Evolutionary conservation across 1,284 basidiomycete genomes (phyloP).

Genomic region (Porogramme epimiltina): DNA sequence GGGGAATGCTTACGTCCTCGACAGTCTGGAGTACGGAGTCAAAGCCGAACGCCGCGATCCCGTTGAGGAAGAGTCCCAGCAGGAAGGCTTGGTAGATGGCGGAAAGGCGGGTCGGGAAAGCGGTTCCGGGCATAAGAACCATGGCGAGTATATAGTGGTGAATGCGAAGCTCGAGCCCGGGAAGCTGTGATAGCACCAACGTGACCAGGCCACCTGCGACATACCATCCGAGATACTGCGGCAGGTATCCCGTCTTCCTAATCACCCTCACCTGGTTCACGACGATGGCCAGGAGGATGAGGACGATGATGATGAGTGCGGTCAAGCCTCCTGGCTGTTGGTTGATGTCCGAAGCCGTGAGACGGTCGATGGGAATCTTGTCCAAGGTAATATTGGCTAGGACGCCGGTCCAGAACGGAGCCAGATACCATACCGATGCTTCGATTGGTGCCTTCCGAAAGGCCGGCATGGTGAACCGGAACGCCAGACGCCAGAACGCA

Average conservation of each 20-base stretch:
- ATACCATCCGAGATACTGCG: conserved; percentile 75
- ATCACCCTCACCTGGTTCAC: conserved; percentile 84
- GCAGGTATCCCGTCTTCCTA: conserved; percentile 81
- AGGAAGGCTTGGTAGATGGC: conserved; percentile 82
- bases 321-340: conserved; percentile 72
- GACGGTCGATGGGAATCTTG: conserved; percentile 73
- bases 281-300: conserved; percentile 61
- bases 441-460: conserved; percentile 76
- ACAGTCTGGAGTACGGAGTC: conserved; percentile 81
- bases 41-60: conserved; percentile 77
- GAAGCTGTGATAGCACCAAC: conserved; percentile 71
- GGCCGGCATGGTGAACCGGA: conserved; percentile 74
- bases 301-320: conserved; percentile 70
- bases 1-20: conserved; percentile 54
- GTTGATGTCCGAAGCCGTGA: conserved; percentile 70
- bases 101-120: conserved; percentile 79
- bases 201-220: conserved; percentile 65
- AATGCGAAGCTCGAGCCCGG: conserved; percentile 64
- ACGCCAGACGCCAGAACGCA: conserved; percentile 77
- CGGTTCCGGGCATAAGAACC: conserved; percentile 76
- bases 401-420: conserved; percentile 81
- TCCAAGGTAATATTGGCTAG: conserved; percentile 66
- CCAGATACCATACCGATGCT: conserved; percentile 72
- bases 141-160: conserved; percentile 83
- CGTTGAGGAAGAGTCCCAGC: conserved; percentile 82